Evolutionary conservation across 495 filamentous ascomycete species (phyloP).

Genomic region (Penicillium antarcticum): DNA sequence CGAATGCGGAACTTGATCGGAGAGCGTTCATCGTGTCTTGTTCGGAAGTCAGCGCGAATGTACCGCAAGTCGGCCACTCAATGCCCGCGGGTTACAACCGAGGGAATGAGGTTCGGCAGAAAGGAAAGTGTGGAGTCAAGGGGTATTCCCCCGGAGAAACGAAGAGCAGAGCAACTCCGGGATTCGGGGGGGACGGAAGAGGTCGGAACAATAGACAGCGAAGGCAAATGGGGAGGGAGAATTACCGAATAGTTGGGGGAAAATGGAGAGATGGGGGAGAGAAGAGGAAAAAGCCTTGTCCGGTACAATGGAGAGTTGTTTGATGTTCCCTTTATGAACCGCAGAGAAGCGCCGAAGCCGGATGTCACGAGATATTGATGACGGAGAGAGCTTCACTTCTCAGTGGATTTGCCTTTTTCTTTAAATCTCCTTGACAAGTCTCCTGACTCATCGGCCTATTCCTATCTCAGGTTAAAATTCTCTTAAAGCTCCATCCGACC

Average conservation of each 20-base stretch:
- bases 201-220: constrained; percentile 3
- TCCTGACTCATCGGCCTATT: constrained; percentile 6
- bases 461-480: constrained; percentile 2
- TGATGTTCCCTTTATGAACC: constrained; percentile 8
- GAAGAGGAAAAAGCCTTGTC: constrained; percentile 35
- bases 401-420: not conserved
- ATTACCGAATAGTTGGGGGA: constrained; percentile 13
- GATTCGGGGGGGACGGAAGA: constrained; percentile 25
- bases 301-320: constrained; percentile 12
- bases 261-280: constrained; percentile 3
- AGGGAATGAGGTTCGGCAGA: constrained; percentile 32
- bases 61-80: not conserved
- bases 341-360: constrained; percentile 38
- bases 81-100: constrained; percentile 20
- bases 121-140: constrained; percentile 24
- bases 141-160: constrained; percentile 1
- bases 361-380: constrained; percentile 25
- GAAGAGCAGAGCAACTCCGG: constrained; percentile 3
- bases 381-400: not conserved
- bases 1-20: constrained; percentile 45
- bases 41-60: constrained; percentile 19
- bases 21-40: constrained; percentile 31
- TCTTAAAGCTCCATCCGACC: constrained; percentile 11
- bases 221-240: constrained; percentile 12
- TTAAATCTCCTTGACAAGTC: not conserved